Conservation (phyloP, 2,329 filamentous ascomycete genomes). For the Alternaria dauci region DNA sequence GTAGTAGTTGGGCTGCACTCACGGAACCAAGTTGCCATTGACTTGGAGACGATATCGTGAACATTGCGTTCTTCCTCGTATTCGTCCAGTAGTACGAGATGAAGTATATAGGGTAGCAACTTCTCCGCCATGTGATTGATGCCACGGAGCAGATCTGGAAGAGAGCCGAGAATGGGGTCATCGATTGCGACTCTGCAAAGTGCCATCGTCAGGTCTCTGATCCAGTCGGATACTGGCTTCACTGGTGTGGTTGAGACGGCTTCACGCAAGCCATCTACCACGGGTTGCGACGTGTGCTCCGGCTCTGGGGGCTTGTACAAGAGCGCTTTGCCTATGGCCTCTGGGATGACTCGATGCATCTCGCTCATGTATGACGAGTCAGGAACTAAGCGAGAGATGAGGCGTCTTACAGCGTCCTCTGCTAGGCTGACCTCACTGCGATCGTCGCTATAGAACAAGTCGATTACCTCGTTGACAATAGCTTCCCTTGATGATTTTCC, state of each 20-base stretch:
- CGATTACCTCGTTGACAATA: constrained; percentile 50
- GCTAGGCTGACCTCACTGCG: constrained; percentile 55
- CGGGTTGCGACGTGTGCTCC: not conserved
- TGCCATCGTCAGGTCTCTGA: constrained; percentile 67
- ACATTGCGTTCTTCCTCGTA: constrained; percentile 67
- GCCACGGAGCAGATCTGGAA: constrained; percentile 71
- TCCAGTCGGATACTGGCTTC: constrained; percentile 60
- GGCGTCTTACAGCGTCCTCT: constrained; percentile 50
- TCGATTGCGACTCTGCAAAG: constrained; percentile 61
- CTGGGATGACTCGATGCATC: constrained; percentile 41
- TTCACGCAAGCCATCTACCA: constrained; percentile 25
- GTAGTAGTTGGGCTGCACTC: constrained; percentile 57
- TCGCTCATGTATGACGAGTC: constrained; percentile 39
- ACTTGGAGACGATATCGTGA: constrained; percentile 68
- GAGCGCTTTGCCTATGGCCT: constrained; percentile 41
- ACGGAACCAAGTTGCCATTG: constrained; percentile 71
- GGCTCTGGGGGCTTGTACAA: constrained; percentile 30
- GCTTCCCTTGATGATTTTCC: constrained; percentile 43
- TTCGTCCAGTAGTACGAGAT: constrained; percentile 78
- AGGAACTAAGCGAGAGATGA: constrained; percentile 39
- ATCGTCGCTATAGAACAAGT: constrained; percentile 51
- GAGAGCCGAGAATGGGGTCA: constrained; percentile 73
- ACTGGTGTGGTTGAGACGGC: constrained; percentile 25
- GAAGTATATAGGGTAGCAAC: constrained; percentile 83
- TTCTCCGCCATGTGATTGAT: constrained; percentile 75